Base-by-base conservation (phyloP, 345 rosid genomes). In the Populus tremula region DNA sequence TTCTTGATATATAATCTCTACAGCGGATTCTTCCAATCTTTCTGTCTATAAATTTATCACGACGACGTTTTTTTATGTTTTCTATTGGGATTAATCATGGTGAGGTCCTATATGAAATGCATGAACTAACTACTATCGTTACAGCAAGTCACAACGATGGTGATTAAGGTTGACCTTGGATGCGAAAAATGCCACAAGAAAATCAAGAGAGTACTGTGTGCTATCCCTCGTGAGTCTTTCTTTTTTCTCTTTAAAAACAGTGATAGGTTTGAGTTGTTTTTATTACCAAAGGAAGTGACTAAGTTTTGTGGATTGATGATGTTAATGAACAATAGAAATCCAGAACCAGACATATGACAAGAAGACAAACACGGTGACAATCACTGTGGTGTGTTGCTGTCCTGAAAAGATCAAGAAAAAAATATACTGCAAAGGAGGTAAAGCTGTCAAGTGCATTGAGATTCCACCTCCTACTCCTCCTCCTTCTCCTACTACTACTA, bases 311-410 rank as follows among this genome's bases (percentile, higher is more conserved):
- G 63, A 59, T 86, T 41, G 45, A 33, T 33, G 36, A 33, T 33
- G 36, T 33, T 33, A 10, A 50, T 61, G 89, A 77, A 81, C 90
- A 87, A 93, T 78, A 82, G 29, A 81, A 73, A 81, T 81, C 20
- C 61, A 69, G 79, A 88, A 81, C 84, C 93, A 89, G 83, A 4
- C 80, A 12, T 93, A 83, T 54, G 89, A 93, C 71, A 93, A 89
- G 77, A 91, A 95, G 86, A 36, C 77, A 9, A 88, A 91, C 80
- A 84, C 74, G 2, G 98, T 81, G 78, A 79, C 70, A 56, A 86
- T 95, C 83, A 95, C 84, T 13, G 97, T 95, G 31, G 89, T 89
- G 21, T 90, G 96, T 72, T 91, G 97, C 79, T 80, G 85, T 72
- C 98, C 98, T 7, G 97, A 94, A 68, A 88, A 75, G 84, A 86